Percentiles rank a stretch among this genome's conserved stretches.
These are phyloP conservation scores for Solanum sejunctum DNA, from an alignment of 257 asterid species.

Conservation along the genomic window DNA sequence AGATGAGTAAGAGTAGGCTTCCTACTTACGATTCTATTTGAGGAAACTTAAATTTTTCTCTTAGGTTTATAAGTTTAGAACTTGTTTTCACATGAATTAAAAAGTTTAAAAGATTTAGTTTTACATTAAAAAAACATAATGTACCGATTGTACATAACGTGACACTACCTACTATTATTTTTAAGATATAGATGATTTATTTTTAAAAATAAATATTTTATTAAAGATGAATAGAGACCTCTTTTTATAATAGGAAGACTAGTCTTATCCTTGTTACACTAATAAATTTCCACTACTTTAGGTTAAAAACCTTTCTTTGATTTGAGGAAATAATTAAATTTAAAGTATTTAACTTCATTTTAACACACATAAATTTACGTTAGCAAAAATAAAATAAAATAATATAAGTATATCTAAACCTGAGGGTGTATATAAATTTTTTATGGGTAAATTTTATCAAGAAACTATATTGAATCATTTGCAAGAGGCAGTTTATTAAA, in stretches of 20 bases:
- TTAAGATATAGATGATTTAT: background rate
- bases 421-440: background rate
- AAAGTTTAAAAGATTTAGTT: background rate
- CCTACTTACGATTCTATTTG: too few species aligned
- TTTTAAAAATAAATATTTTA: background rate
- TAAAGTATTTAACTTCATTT: background rate
- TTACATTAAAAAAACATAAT: background rate
- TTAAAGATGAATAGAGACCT: background rate
- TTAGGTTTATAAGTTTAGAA: background rate
- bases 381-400: too few species aligned
- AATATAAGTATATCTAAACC: background rate
- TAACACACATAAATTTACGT: too few species aligned
- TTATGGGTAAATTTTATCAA: background rate
- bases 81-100: background rate
- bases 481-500: too few species aligned
- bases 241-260: background rate
- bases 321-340: background rate
- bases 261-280: background rate
- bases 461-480: background rate
- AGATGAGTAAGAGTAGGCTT: background rate
- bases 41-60: background rate
- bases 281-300: background rate
- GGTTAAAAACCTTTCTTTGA: background rate
- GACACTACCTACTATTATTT: background rate
- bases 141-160: background rate